A percentile compares a stretch with the other conserved stretches of the same genome.
These are phyloP conservation scores for Echinochloa phyllopogon DNA, from an alignment of 176 grass and related monocot genomes.

Conservation along the genomic window DNA sequence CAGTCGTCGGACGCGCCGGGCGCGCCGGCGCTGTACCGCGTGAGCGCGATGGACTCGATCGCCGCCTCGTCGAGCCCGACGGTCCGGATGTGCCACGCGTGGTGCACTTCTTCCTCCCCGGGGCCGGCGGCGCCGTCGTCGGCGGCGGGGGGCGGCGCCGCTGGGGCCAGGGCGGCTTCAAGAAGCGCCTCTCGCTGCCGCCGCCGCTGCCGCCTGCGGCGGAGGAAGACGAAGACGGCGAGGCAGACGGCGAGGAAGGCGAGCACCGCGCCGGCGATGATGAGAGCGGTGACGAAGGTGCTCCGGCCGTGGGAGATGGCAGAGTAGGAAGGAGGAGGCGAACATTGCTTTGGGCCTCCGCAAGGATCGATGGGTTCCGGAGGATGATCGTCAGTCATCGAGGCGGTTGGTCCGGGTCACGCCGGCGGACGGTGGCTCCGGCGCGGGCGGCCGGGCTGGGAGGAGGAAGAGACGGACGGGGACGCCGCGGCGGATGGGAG, in stretches of 20 bases:
- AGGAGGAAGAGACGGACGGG: background rate
- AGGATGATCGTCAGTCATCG: background rate
- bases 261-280: constrained; percentile 18
- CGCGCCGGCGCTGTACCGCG: constrained; percentile 47
- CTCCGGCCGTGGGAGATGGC: background rate
- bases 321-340: background rate
- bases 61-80: constrained; percentile 80
- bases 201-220: constrained; percentile 21
- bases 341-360: background rate
- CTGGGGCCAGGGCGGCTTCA: background rate
- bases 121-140: background rate
- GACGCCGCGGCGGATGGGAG: background rate
- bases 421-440: background rate
- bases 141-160: background rate
- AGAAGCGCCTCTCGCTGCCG: constrained; percentile 35
- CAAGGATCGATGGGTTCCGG: background rate
- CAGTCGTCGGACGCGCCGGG: constrained; percentile 65
- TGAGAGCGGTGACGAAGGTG: background rate
- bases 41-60: constrained; percentile 58
- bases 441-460: background rate
- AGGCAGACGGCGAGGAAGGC: constrained; percentile 19
- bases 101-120: constrained; percentile 55
- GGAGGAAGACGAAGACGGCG: constrained; percentile 6
- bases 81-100: constrained; percentile 88
- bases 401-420: background rate